Percentiles rank a stretch among this genome's conserved stretches.
Evolutionary conservation across 2,329 filamentous ascomycete genomes (phyloP).

Genomic region (Thielaviopsis musarum): DNA sequence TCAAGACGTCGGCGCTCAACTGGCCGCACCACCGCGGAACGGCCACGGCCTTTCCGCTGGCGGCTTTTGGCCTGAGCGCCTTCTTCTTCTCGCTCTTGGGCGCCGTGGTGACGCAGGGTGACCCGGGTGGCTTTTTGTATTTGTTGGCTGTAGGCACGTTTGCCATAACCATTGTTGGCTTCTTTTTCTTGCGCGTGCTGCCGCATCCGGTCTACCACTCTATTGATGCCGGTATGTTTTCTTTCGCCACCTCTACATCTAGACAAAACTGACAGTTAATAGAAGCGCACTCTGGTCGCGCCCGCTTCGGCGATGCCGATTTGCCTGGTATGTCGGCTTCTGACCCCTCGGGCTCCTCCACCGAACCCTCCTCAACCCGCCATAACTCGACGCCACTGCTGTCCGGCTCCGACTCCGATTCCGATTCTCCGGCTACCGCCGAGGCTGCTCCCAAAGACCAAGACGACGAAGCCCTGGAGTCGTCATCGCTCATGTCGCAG

Average conservation of each 20-base stretch:
- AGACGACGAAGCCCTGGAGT: constrained; percentile 47
- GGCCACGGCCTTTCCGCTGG: constrained; percentile 82
- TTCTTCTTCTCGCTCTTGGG: constrained; percentile 87
- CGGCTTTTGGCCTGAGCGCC: constrained; percentile 85
- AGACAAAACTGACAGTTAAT: constrained; percentile 4
- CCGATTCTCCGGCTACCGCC: background rate
- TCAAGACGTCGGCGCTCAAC: constrained; percentile 79
- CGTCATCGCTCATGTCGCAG: constrained; percentile 58
- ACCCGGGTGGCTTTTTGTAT: constrained; percentile 66
- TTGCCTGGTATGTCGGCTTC: constrained; percentile 42
- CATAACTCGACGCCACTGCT: background rate
- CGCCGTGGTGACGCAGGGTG: constrained; percentile 60
- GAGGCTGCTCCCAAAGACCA: constrained; percentile 15
- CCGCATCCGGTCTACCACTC: constrained; percentile 43
- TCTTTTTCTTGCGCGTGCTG: constrained; percentile 71
- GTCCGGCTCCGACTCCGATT: background rate
- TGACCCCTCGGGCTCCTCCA: background rate
- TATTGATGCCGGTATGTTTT: constrained; percentile 19
- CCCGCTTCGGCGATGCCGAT: constrained; percentile 8
- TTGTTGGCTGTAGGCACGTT: constrained; percentile 69
- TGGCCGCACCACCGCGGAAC: constrained; percentile 85
- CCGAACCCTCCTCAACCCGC: background rate
- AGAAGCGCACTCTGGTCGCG: constrained; percentile 12
- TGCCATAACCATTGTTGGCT: constrained; percentile 54
- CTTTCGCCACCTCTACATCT: background rate